phyloP scores from a whole-genome alignment of 306 rosid species.

The Calophaca sinica region DNA sequence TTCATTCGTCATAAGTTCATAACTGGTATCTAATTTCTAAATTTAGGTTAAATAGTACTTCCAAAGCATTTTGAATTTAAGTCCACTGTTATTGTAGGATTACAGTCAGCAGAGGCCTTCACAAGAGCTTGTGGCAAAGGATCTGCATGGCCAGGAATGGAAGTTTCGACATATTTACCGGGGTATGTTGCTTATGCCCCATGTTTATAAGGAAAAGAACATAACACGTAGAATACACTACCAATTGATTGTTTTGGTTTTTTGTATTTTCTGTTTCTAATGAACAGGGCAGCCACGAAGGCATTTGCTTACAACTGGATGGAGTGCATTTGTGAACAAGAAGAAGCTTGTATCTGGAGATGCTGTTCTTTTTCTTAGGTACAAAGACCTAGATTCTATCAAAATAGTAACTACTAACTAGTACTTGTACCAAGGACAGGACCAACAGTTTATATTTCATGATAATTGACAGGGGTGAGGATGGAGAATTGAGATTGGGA shows the following conservation, averaged over 20 bases:
- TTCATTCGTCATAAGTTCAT: too few species aligned
- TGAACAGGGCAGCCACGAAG: constrained; percentile 88
- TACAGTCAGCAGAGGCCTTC: constrained; percentile 90
- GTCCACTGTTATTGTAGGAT: constrained; percentile 59
- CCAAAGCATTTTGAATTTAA: constrained; percentile 11
- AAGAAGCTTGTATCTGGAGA: constrained; percentile 94
- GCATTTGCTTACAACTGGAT: constrained; percentile 95
- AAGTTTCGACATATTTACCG: constrained; percentile 90
- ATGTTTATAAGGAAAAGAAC: background rate
- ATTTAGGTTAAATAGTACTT: background rate
- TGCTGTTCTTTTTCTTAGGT: constrained; percentile 94
- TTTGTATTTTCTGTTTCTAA: constrained; percentile 30
- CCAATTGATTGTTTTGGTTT: constrained; percentile 14
- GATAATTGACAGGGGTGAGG: constrained; percentile 66
- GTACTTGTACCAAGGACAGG: background rate
- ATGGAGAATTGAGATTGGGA: constrained; percentile 89
- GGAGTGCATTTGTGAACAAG: constrained; percentile 98
- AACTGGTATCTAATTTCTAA: too few species aligned
- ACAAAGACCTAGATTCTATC: constrained; percentile 23
- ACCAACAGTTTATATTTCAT: constrained; percentile 8
- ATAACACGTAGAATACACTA: background rate
- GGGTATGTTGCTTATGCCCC: constrained; percentile 55
- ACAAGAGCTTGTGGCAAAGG: constrained; percentile 96
- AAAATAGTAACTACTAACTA: background rate
- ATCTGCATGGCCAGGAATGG: constrained; percentile 90